Conservation (phyloP, 1,284 basidiomycete genomes). For the Sporisorium reilianum region DNA sequence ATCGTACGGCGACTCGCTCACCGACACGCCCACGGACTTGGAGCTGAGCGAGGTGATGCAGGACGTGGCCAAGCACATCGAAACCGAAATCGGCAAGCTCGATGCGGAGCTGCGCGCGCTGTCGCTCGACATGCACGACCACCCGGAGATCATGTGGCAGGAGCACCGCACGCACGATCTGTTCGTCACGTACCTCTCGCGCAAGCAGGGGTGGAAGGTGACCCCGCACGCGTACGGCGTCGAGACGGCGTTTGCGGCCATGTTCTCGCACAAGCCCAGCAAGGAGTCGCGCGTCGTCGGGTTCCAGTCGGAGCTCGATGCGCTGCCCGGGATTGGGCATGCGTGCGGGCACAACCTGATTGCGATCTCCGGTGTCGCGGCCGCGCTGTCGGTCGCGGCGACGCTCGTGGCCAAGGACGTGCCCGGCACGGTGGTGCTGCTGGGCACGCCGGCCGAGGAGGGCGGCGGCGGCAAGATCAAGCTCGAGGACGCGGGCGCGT, state of each 20-base stretch:
- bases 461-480: constrained; percentile 81
- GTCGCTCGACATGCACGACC: constrained; percentile 66
- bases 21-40: constrained; percentile 7
- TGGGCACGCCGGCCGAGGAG: constrained; percentile 91
- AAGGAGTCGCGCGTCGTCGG: constrained; percentile 57
- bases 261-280: constrained; percentile 71
- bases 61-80: constrained; percentile 50
- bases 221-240: constrained; percentile 63
- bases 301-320: constrained; percentile 78
- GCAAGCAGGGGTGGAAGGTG: constrained; percentile 60
- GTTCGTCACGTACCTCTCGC: constrained; percentile 52
- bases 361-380: constrained; percentile 81
- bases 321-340: constrained; percentile 71
- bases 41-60: constrained; percentile 27
- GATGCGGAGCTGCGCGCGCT: constrained; percentile 65
- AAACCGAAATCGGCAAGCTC: constrained; percentile 49
- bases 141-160: constrained; percentile 67
- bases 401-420: constrained; percentile 76
- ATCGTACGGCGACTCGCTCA: constrained; percentile 30
- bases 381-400: constrained; percentile 79
- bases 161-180: constrained; percentile 61
- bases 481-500: constrained; percentile 79
- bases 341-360: constrained; percentile 88
- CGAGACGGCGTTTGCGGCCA: constrained; percentile 80
- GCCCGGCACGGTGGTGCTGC: constrained; percentile 79